These are phyloP conservation scores for Vanrija humicola DNA, from an alignment of 1,284 basidiomycete species.

Conservation along the genomic window DNA sequence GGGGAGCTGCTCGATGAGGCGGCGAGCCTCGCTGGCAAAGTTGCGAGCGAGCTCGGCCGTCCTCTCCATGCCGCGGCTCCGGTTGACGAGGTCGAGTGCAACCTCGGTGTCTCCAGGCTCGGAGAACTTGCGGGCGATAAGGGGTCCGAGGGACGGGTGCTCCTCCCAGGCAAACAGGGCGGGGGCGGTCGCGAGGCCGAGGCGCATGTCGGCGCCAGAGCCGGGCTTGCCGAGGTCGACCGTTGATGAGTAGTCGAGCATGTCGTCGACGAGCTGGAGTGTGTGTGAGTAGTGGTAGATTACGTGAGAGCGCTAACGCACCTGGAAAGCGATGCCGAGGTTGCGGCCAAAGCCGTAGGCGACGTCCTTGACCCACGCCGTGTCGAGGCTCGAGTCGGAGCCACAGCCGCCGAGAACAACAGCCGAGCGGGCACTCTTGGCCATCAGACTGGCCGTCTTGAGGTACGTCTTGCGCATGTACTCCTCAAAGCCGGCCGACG, in stretches of 20 bases:
- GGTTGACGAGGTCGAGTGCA: conserved; percentile 67
- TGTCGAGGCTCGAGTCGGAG: conserved; percentile 44
- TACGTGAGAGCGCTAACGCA: conserved; percentile 46
- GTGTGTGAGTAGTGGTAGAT: not conserved
- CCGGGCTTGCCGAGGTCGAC: conserved; percentile 73
- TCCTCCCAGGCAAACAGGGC: conserved; percentile 94
- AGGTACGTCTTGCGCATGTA: conserved; percentile 95
- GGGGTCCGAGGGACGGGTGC: conserved; percentile 66
- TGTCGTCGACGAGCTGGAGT: conserved; percentile 81
- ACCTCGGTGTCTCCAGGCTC: conserved; percentile 78
- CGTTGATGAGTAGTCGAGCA: conserved; percentile 72
- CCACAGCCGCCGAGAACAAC: conserved; percentile 82
- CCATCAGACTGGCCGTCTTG: conserved; percentile 94
- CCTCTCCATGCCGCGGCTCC: conserved; percentile 71
- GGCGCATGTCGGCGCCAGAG: conserved; percentile 74
- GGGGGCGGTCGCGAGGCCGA: conserved; percentile 87
- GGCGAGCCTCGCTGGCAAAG: conserved; percentile 74
- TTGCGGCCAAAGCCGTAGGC: conserved; percentile 90
- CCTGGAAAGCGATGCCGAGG: conserved; percentile 91
- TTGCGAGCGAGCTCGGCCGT: conserved; percentile 71
- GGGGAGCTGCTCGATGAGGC: conserved; percentile 68
- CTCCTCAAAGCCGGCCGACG: conserved; percentile 61
- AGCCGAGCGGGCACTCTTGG: conserved; percentile 83
- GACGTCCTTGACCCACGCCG: conserved; percentile 81
- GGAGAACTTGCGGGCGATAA: conserved; percentile 81